Base-by-base conservation (phyloP, 305 asterid genomes). In the Rubia balearica region DNA sequence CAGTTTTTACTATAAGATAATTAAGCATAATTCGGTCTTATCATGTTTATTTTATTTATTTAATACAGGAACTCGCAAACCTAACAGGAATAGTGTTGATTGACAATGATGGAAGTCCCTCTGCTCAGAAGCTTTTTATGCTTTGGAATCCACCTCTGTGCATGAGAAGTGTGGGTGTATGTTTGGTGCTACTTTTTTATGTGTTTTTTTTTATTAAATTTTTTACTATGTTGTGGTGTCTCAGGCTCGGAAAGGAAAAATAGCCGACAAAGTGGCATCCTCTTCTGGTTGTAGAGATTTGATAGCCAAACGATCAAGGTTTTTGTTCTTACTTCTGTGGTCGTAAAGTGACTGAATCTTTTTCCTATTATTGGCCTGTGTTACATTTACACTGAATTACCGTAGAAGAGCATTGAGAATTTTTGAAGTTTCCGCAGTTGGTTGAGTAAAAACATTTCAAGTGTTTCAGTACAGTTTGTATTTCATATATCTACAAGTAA, bases 91-190 rank as follows among this genome's bases (percentile, higher is more conserved):
- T 87, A 65, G 96, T 89, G 83, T 84, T 94, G 76, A 84, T 94
- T 75, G 79, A 89, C 70, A 85, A 85, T 64, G 98, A 93, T 85
- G 97, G 98, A 70, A 93, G 98, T 85, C 97, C 98, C 79, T 93
- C 98, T 42, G 88, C 90, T 71, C 80, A 76, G 80, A 93, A 93
- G 89, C 85, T 77, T 70, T 91, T 93, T 78, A 75, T 86, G 82
- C 92, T 93, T 70, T 93, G 98, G 98, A 93, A 93, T 84, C 98
- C 97, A 70, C 95, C 98, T 76, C 71, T 88, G 65, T 74, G 84
- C 83, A 77, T 79, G 77, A 88, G 83, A 91, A 89, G 78, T 68
- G 98, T 91, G 81, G 76, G 92, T 62, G 41, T 16, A 7, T 21
- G 38, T 12, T 14, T 40, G 22, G 56, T 11, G 48, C n/a, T 33